Base-by-base conservation (phyloP, 2,329 filamentous ascomycete species). In the Phialophora chinensis region DNA sequence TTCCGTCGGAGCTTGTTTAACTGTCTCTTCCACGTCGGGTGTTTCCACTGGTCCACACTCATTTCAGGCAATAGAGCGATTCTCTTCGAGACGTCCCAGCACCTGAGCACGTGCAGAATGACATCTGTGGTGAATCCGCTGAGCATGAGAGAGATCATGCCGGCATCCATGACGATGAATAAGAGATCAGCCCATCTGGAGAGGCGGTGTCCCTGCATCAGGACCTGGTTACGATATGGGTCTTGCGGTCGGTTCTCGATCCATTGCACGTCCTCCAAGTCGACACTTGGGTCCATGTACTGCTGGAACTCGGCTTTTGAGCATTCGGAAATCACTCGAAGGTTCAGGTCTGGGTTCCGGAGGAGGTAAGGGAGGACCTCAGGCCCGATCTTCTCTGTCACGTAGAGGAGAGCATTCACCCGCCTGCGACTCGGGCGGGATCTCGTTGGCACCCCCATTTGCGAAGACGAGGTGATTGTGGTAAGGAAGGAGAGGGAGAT, bases 141-240 rank as follows among this genome's bases (percentile, higher is more conserved):
- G 74, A 97, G 83, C 92, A 97, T 96, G 76, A 92, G 92, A 33
- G 91, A 91, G 63, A 97, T 84, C 63, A 89, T 90, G 75, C 95
- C 91, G 7, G 92, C 91, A 76, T 95, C 91, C 57, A 96, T 89
- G 3, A 93, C 92, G 6, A 96, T 86, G 35, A 97, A 88, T 66
- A 97, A 84, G 71, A 97, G 80, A 77, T 97, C 91, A 5, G 93
- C 92, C 93, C 93, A 97, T 68, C 91, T 86, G 71, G 92, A 91
- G 67, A 96, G 79, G 70, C 92, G 89, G 58, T 73, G 71, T 10
- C 70, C 71, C 38, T 63, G 50, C 71, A 73, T 73, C 61, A 71
- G 42, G 31, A 52, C 60, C 55, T 72, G 63, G 31, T 70, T 72
- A 20, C 69, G 69, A 56, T 72, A 66, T 25, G 71, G 67, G 49